A percentile compares a stretch with the other conserved stretches of the same genome.
Evolutionary conservation across 805 yeast species (phyloP).

Genomic region (Alloascoidea africana): DNA sequence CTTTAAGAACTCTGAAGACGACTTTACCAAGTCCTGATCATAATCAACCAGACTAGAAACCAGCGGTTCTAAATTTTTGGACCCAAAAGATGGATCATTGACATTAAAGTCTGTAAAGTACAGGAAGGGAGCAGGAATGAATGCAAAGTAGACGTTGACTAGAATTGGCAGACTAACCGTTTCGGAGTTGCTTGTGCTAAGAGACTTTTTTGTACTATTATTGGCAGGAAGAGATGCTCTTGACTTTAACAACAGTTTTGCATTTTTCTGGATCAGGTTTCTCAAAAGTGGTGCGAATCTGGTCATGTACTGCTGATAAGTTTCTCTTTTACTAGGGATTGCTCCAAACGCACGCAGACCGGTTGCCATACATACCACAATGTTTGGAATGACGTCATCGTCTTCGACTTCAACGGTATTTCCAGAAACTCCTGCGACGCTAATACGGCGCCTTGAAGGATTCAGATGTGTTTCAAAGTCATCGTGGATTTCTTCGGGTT

Average conservation of each 20-base stretch:
- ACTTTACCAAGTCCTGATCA: not conserved
- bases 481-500: not conserved
- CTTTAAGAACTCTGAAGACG: not conserved
- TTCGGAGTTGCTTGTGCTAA: not conserved
- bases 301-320: not conserved
- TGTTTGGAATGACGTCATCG: slow-evolving; percentile 1
- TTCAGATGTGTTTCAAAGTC: not conserved
- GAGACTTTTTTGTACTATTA: not conserved
- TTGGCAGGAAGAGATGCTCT: not conserved
- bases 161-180: not conserved
- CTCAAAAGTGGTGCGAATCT: not conserved
- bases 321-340: not conserved
- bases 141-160: not conserved
- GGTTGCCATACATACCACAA: not conserved
- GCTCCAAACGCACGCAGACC: not conserved
- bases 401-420: no score
- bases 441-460: no score
- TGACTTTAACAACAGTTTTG: not conserved
- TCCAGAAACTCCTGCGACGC: no score
- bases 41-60: not conserved
- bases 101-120: not conserved
- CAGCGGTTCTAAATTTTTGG: not conserved
- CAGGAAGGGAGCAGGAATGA: not conserved
- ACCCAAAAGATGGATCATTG: not conserved
- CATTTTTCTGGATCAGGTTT: not conserved